phyloP scores from a whole-genome alignment of 192 early-diverging fungal species.

The Phycomyces nitens region DNA sequence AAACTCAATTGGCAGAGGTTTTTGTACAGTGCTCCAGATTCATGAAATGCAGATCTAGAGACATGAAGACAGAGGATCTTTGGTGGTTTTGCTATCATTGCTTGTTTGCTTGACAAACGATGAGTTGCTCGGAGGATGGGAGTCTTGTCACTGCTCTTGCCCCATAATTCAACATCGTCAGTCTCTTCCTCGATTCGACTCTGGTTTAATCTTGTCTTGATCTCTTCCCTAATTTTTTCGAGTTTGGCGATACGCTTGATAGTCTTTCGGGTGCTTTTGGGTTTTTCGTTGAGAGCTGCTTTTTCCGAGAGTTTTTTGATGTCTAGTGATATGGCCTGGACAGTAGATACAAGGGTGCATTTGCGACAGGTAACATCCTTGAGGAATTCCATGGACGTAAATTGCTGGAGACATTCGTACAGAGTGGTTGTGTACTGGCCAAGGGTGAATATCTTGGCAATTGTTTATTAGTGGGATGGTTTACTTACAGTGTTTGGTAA shows the following conservation, averaged over 20 bases:
- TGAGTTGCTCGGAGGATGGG: neutral
- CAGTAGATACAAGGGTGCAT: slow-evolving; percentile 56
- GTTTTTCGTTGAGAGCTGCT: slow-evolving; percentile 1
- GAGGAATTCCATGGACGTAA: slow-evolving; percentile 58
- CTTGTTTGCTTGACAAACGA: slow-evolving; percentile 65
- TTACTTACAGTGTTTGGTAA: slow-evolving; percentile 45
- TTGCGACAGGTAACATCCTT: slow-evolving; percentile 64
- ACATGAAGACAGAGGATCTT: slow-evolving; percentile 77
- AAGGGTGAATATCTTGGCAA: neutral
- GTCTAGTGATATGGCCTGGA: slow-evolving; percentile 30
- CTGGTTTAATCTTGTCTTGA: slow-evolving; percentile 20
- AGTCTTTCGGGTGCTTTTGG: slow-evolving; percentile 5
- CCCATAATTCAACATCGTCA: neutral
- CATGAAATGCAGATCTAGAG: slow-evolving; percentile 70
- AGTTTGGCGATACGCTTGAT: slow-evolving; percentile 22
- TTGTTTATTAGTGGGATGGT: neutral
- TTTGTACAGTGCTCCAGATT: slow-evolving; percentile 70
- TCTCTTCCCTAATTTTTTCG: slow-evolving; percentile 16
- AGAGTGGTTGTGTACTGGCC: slow-evolving; percentile 43
- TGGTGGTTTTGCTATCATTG: slow-evolving; percentile 74
- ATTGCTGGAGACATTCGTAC: slow-evolving; percentile 50
- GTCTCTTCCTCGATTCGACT: slow-evolving; percentile 29
- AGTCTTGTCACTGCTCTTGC: neutral
- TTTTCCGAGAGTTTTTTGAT: slow-evolving; percentile 25
- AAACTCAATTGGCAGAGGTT: slow-evolving; percentile 78